These are phyloP conservation scores for Candida saitoana DNA, from an alignment of 805 yeast genomes.

Conservation along the genomic window DNA sequence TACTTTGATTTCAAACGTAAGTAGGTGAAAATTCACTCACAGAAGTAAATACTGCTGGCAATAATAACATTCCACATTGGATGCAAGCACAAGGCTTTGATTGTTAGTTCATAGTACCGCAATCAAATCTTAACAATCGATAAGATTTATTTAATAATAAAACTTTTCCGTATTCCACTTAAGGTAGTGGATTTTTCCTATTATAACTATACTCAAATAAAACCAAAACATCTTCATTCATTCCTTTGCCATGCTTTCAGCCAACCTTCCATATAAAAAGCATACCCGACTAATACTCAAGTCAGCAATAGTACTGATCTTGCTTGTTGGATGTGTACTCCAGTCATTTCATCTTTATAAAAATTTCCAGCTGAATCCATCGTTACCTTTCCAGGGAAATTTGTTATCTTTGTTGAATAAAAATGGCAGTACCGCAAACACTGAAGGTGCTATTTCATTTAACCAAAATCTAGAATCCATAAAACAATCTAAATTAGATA, in stretches of 20 bases:
- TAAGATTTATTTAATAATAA: no score
- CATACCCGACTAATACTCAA: not conserved
- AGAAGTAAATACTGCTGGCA: no score
- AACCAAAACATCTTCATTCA: not conserved
- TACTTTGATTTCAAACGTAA: no score
- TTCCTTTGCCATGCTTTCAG: not conserved
- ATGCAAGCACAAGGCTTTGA: not conserved
- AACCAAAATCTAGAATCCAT: constrained; percentile 8
- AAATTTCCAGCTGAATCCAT: not conserved
- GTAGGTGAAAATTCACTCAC: no score
- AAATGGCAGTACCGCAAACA: not conserved
- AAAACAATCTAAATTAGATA: constrained; percentile 10
- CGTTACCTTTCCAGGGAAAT: not conserved
- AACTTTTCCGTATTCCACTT: not conserved
- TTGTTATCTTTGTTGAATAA: not conserved
- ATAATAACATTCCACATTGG: no score
- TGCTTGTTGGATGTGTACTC: not conserved
- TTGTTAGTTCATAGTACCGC: not conserved
- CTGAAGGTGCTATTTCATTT: not conserved
- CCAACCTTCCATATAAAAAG: not conserved
- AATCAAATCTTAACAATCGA: not conserved
- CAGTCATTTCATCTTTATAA: not conserved
- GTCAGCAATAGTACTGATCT: not conserved
- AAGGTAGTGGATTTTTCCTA: not conserved
- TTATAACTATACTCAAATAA: no score